Conservation (phyloP, 2,329 filamentous ascomycete genomes). For the Penicillium fuscoglaucum region DNA sequence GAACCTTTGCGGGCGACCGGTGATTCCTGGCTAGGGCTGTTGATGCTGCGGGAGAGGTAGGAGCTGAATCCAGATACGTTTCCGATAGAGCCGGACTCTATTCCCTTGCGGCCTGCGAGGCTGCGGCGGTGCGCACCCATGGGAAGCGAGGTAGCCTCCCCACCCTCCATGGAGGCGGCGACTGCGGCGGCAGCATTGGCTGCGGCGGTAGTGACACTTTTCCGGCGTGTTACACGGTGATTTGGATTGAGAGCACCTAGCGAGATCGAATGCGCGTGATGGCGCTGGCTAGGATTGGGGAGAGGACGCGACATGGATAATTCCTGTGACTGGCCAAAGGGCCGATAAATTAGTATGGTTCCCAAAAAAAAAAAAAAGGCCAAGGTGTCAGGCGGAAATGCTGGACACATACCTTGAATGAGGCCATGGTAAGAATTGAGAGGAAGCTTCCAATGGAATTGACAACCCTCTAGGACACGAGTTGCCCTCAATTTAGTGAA, state of each 20-base stretch:
- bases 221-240: conserved; percentile 86
- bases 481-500: conserved; percentile 23
- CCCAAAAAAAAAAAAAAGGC: not conserved
- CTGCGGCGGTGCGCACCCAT: conserved; percentile 59
- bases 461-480: conserved; percentile 26
- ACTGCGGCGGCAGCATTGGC: conserved; percentile 68
- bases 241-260: conserved; percentile 73
- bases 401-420: conserved; percentile 38
- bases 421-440: conserved; percentile 36
- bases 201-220: conserved; percentile 81
- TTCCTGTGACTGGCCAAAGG: conserved; percentile 31
- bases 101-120: conserved; percentile 49
- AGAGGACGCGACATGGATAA: conserved; percentile 64
- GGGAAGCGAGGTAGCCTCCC: conserved; percentile 61
- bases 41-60: conserved; percentile 44
- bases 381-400: not conserved
- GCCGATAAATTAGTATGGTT: conserved; percentile 27
- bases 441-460: conserved; percentile 32
- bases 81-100: conserved; percentile 63
- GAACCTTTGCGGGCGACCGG: conserved; percentile 43
- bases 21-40: conserved; percentile 36
- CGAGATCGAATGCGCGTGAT: conserved; percentile 79
- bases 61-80: conserved; percentile 43
- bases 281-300: conserved; percentile 67
- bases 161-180: conserved; percentile 67